Base-by-base conservation (phyloP, 805 yeast genomes). In the Ogataea allantospora region DNA sequence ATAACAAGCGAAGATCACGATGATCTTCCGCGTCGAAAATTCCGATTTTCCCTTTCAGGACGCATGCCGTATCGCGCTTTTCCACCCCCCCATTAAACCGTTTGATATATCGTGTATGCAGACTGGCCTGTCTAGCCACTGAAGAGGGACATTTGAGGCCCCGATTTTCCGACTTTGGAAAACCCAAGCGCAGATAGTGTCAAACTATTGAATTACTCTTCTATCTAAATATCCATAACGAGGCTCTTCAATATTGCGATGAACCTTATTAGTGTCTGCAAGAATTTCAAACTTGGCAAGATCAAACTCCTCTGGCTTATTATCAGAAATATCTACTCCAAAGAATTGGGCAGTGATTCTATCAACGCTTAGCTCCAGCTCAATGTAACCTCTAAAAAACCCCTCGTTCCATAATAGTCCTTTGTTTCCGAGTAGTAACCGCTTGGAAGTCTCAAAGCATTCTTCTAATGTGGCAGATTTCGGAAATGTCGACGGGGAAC, bases 401-500 rank as follows among this genome's bases (percentile, higher is more conserved):
- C 46, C 50, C 22, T 46, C 50, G 18, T 43, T 46, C 50, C 50
- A 46, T 12, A 46, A 12, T 6, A 46, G 23, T 2, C 50, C 47
- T 6, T 14, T 16, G 38, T 46, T 46, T 6, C 42, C 34, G 4
- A 21, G 17, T 18, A 45, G 33, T 4, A 45, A 38, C 25, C 7
- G 17, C 30, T 39, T 37, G 9, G 47, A 46, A 7, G 40, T 27
- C n/a, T 32, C 41, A 13, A 27, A 29, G 21, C 50, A 46, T 10
- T 43, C 30, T 10, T 36, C 47, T 15, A 46, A 16, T 6, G 40
- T 19, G 6, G 25, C 25, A 10, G 26, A 19, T 8, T 14, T 29
- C 8, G 50, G 46, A 30, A 48, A 54, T 9, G 57, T 49, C 3
- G 55, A 31, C 20, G 57, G 57, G 5, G 59, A 53, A 24, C 52